Base-by-base conservation (phyloP, 495 filamentous ascomycete genomes). In the Penicillium nucicola region DNA sequence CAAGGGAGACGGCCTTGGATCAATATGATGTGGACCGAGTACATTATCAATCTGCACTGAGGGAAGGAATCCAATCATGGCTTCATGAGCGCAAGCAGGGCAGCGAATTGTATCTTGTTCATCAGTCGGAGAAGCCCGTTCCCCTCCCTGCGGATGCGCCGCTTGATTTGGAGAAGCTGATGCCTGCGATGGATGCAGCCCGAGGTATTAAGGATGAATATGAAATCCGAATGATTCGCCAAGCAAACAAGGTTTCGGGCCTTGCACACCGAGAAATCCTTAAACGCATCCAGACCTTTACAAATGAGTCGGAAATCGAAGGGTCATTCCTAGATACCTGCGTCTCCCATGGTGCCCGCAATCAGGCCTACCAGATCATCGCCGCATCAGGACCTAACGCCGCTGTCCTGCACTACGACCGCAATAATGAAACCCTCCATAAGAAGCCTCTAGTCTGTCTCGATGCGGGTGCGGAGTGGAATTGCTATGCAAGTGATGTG, bases 401-500 rank as follows among this genome's bases (percentile, higher is more conserved):
- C 3, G 84, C 84, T 19, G 86, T 85, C 0, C 74, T 97, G n/a
- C 92, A 97, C 67, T 97, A 97, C 65, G 74, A 79, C 6, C 77
- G 76, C 20, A 97, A 97, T 62, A 74, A 93, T 58, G 77, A 87
- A 53, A 69, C 82, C 5, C 76, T 97, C 31, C 60, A 70, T 4
- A 81, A 81, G 2, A 75, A 79, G 42, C 84, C 90, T 61, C 72
- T 92, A 14, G 74, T 96, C 20, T 84, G 89, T 50, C 73, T 96
- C 7, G 92, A 97, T 64, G 92, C 91, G 1, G 91, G 89, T 5
- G 81, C 83, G 30, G 92, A 96, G 64, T 95, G 81, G 79, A 68
- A 84, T 11, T 89, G 87, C 65, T 97, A 97, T 61, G 90, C 90
- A n/a, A 84, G 83, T 43, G 92, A 97, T 56, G 80, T 97, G 31